Percentiles rank a stretch among this genome's conserved stretches.
Conservation (phyloP, 176 grass and related monocot genomes). For the Bothriochloa decipiens region DNA sequence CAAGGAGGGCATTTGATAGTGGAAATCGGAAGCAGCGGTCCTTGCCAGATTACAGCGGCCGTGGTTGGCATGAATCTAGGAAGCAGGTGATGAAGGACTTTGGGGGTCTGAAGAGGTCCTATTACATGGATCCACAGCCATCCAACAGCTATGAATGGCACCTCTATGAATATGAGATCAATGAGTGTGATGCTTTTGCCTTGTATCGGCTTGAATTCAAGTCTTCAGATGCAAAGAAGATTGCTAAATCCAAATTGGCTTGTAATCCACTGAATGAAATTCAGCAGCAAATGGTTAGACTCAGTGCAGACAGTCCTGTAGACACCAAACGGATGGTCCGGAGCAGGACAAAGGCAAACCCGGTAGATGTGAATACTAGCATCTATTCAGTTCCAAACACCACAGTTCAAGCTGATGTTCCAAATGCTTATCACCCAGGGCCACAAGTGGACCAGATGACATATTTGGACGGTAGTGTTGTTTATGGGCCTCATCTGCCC, state of each 20-base stretch:
- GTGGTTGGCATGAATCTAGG: constrained; percentile 94
- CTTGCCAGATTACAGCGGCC: constrained; percentile 80
- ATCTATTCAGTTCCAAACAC: constrained; percentile 51
- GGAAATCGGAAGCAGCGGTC: constrained; percentile 90
- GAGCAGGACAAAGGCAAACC: constrained; percentile 50
- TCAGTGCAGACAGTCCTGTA: constrained; percentile 59
- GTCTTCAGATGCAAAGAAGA: constrained; percentile 80
- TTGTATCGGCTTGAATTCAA: constrained; percentile 89
- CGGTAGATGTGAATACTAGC: constrained; percentile 41
- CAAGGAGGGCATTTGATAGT: constrained; percentile 86
- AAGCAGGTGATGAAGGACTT: constrained; percentile 96
- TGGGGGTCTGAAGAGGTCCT: constrained; percentile 85
- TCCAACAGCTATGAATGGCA: constrained; percentile 81
- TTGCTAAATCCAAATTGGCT: constrained; percentile 62
- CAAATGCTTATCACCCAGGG: constrained; percentile 53
- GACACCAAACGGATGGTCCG: constrained; percentile 55
- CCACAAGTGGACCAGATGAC: constrained; percentile 66
- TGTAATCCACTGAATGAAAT: constrained; percentile 59
- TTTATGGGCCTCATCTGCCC: constrained; percentile 80
- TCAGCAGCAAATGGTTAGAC: constrained; percentile 73
- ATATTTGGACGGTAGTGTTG: constrained; percentile 64
- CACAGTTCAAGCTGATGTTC: constrained; percentile 50
- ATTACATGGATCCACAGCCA: constrained; percentile 98
- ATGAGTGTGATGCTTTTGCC: constrained; percentile 75
- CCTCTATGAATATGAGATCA: constrained; percentile 93